Evolutionary conservation across 768 basidiomycete genomes (phyloP).

Genomic region (Kwoniella mangroviensis): DNA sequence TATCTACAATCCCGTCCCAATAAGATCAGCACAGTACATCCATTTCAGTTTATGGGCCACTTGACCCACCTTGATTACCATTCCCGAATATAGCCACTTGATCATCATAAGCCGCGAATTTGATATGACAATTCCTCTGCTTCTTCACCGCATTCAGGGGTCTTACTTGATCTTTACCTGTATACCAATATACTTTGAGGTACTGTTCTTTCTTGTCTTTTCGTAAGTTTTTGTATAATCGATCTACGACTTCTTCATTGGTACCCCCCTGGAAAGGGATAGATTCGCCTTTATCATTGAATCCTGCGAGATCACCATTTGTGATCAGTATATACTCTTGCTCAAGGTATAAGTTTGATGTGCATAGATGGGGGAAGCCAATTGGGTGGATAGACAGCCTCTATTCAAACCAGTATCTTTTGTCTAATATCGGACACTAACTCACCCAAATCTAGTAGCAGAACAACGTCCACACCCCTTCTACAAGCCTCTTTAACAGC

Average conservation of each 20-base stretch:
- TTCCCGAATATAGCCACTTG: constrained; percentile 71
- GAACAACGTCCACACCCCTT: constrained; percentile 66
- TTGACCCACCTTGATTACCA: constrained; percentile 67
- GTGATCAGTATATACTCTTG: too few species aligned
- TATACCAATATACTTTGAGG: constrained; percentile 61
- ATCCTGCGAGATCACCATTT: constrained; percentile 41
- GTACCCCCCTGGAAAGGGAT: constrained; percentile 73
- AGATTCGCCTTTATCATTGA: constrained; percentile 67
- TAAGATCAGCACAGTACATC: neutral
- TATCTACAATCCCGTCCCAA: constrained; percentile 58
- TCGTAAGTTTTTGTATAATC: constrained; percentile 65
- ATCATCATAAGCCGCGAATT: constrained; percentile 71
- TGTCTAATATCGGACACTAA: neutral
- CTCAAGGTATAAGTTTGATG: too few species aligned
- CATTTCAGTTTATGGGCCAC: neutral
- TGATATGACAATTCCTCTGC: constrained; percentile 75
- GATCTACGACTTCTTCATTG: constrained; percentile 70
- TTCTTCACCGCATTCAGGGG: constrained; percentile 71
- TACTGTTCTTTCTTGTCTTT: constrained; percentile 62
- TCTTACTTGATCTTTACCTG: constrained; percentile 69
- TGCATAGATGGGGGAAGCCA: too few species aligned
- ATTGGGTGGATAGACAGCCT: too few species aligned
- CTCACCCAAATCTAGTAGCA: constrained; percentile 67
- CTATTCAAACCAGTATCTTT: too few species aligned
- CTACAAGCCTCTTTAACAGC: constrained; percentile 68